Evolutionary conservation across 2,329 filamentous ascomycete species (phyloP), one percentile per base, ranked within the genome.

Genomic region (Metarhizium album): DNA sequence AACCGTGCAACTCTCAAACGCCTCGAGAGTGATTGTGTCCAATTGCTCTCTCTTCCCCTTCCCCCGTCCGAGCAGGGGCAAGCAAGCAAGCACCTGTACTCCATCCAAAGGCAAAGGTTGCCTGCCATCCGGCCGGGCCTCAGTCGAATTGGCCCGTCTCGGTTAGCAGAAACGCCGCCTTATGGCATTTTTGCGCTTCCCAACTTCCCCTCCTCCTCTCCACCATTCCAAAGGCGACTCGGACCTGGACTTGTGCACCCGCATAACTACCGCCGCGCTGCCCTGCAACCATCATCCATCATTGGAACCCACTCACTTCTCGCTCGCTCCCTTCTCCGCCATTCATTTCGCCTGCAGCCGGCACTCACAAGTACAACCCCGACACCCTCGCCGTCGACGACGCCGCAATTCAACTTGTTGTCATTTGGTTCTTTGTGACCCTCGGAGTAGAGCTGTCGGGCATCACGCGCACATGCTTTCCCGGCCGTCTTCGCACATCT

Each of bases 331-430:
- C 9, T 35, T 35, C 33, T 53, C 52, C 52, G 52, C 48, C 51
- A 43, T 42, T 53, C 45, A 42, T 53, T 51, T 51, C 48, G 42
- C 52, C 48, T 51, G 31, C 40, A 49, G 47, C 38, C 45, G 18
- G 23, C 18, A 43, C n/a, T 16, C 37, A 31, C 8, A 45, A 43
- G n/a, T n/a, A n/a, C n/a, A n/a, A n/a, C n/a, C 14, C 42, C 42
- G 24, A 37, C 42, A 18, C 23, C 23, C 18, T 46, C 42, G 8
- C n/a, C 47, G n/a, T 22, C 43, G 33, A 42, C 22, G 29, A 45
- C 38, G 20, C 22, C 16, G 45, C 42, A 37, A 42, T 37, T 33
- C 42, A 37, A 42, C 37, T 33, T 47, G 20, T 37, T 42, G 16
- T 29, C n/a, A 11, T 13, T 37, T 33, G 16, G 22, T 9, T n/a